These are phyloP conservation scores for Hamigera avellanea DNA, from an alignment of 495 filamentous ascomycete species.

Conservation along the genomic window DNA sequence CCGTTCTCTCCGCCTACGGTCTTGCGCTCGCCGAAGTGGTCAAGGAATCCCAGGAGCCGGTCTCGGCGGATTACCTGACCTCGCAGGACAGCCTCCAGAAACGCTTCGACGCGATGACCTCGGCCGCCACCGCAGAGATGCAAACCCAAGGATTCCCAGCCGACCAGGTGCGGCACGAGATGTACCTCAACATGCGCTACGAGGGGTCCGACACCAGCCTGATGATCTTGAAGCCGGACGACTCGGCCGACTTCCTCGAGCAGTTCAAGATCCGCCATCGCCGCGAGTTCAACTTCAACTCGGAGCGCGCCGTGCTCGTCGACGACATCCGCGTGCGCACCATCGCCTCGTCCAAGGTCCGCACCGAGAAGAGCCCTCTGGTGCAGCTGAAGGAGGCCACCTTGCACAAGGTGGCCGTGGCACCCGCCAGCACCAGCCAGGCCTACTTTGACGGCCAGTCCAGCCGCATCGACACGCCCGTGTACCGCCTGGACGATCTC, in stretches of 20 bases:
- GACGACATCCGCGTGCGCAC: constrained; percentile 42
- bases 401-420: constrained; percentile 15
- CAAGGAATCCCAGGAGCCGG: constrained; percentile 39
- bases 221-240: constrained; percentile 37
- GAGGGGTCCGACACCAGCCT: constrained; percentile 40
- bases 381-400: constrained; percentile 24
- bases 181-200: constrained; percentile 44
- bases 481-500: constrained; percentile 76
- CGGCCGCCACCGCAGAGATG: constrained; percentile 26
- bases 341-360: constrained; percentile 30
- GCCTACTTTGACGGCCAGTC: constrained; percentile 49
- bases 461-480: constrained; percentile 64
- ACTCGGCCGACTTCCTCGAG: constrained; percentile 25
- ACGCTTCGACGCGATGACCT: constrained; percentile 20
- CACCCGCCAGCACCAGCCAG: constrained; percentile 19
- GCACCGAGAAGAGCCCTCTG: constrained; percentile 28
- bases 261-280: constrained; percentile 36
- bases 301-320: constrained; percentile 35
- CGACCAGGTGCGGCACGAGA: constrained; percentile 33
- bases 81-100: constrained; percentile 23
- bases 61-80: constrained; percentile 24
- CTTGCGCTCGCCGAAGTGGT: constrained; percentile 42
- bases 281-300: constrained; percentile 43
- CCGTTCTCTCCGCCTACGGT: constrained; percentile 41
- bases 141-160: constrained; percentile 23